Percentiles rank a stretch among this genome's conserved stretches.
Conservation (phyloP, 2,329 filamentous ascomycete species). For the Orbilia brochopaga region DNA sequence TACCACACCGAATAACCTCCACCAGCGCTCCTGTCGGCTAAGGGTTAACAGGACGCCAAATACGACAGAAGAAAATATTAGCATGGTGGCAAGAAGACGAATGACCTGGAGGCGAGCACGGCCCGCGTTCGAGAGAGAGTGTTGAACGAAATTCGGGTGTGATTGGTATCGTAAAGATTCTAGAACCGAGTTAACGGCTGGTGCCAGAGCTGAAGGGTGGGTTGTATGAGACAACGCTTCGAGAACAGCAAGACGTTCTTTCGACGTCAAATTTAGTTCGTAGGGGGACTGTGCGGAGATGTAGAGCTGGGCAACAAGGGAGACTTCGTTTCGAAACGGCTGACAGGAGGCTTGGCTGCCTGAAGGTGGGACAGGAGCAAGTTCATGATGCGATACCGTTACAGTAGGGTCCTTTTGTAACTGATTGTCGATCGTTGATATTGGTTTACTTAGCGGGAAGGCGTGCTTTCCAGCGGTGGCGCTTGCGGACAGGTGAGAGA, state of each 20-base stretch:
- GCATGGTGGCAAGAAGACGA: constrained; percentile 28
- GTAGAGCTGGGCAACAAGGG: constrained; percentile 41
- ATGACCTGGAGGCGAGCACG: constrained; percentile 38
- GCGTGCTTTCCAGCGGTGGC: constrained; percentile 35
- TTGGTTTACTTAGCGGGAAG: constrained; percentile 35
- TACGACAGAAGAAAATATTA: constrained; percentile 40
- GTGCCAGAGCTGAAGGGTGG: constrained; percentile 39
- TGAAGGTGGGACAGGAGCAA: constrained; percentile 34
- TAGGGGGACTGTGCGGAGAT: constrained; percentile 47
- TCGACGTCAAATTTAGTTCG: constrained; percentile 47
- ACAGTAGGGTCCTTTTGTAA: constrained; percentile 37
- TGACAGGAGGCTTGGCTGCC: constrained; percentile 43
- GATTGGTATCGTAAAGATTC: constrained; percentile 48
- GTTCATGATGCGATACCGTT: constrained; percentile 47
- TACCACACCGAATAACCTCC: constrained; percentile 43
- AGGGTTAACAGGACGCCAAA: constrained; percentile 41
- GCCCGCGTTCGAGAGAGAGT: constrained; percentile 44
- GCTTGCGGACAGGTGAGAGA: constrained; percentile 40
- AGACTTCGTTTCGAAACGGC: constrained; percentile 46
- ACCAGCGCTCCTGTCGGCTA: constrained; percentile 43
- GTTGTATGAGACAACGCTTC: constrained; percentile 48
- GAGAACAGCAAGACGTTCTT: constrained; percentile 39
- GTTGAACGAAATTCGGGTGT: constrained; percentile 50
- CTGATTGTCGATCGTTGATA: constrained; percentile 42
- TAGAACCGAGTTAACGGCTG: constrained; percentile 40